These are phyloP conservation scores for Apiotrichum akiyoshidainum DNA, from an alignment of 1,284 basidiomycete species.

Conservation along the genomic window DNA sequence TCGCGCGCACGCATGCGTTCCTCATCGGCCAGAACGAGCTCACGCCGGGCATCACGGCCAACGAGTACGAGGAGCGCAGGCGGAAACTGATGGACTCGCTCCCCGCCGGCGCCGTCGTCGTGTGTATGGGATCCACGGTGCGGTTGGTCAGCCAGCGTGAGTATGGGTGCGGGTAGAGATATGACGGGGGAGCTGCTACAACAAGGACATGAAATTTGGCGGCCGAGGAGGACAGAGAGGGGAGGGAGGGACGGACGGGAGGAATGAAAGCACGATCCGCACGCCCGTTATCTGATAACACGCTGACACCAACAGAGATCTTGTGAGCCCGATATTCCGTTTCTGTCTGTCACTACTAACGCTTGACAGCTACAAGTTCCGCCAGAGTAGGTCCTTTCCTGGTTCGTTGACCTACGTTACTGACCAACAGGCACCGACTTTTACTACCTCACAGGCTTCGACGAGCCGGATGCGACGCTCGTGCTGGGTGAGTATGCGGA, in stretches of 20 bases:
- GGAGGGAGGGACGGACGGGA: too few relatives aligned
- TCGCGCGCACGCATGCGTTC: slow-evolving; percentile 72
- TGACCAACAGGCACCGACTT: slow-evolving; percentile 67
- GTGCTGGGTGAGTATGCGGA: slow-evolving; percentile 62
- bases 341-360: background rate
- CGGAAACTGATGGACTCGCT: slow-evolving; percentile 69
- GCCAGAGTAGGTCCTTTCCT: slow-evolving; percentile 58
- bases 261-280: background rate
- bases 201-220: background rate
- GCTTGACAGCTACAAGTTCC: slow-evolving; percentile 77
- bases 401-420: background rate
- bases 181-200: background rate
- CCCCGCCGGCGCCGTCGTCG: slow-evolving; percentile 71
- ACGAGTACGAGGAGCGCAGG: slow-evolving; percentile 80
- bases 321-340: slow-evolving; percentile 51
- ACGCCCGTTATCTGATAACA: background rate
- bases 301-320: slow-evolving; percentile 50
- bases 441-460: slow-evolving; percentile 91
- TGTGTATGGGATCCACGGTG: slow-evolving; percentile 74
- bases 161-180: slow-evolving; percentile 43
- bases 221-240: too few relatives aligned
- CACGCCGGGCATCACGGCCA: slow-evolving; percentile 75
- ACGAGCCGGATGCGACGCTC: slow-evolving; percentile 86
- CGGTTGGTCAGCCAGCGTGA: slow-evolving; percentile 84
- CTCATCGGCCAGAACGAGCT: slow-evolving; percentile 67